Conservation (phyloP, 169 alveolate genomes). For the Pseudocohnilembus persalinus region DNA sequence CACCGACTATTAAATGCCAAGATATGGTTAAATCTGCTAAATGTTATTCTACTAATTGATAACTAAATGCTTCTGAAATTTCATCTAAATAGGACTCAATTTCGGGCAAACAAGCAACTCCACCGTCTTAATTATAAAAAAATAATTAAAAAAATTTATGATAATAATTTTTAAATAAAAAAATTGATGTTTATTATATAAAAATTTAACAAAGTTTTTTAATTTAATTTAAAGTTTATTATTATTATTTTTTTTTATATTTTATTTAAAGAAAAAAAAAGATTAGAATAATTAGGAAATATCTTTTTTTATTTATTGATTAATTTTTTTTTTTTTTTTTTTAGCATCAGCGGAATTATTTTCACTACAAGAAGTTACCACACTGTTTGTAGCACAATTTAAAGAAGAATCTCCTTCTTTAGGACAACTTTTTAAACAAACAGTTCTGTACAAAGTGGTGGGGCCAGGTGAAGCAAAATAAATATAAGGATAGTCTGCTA, state of each 20-base stretch:
- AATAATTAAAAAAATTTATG: no score
- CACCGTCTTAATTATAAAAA: no score
- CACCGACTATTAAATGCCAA: conserved; percentile 3
- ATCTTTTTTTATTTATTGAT: no score
- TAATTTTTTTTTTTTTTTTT: no score
- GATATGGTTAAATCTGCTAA: conserved; percentile 13
- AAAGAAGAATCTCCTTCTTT: background rate
- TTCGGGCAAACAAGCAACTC: background rate
- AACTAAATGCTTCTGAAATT: background rate
- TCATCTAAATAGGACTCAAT: background rate
- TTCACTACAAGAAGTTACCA: background rate
- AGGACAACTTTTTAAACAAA: background rate
- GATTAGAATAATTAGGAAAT: no score
- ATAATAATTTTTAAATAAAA: no score
- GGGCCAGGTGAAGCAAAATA: background rate
- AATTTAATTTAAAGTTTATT: no score
- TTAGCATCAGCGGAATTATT: background rate
- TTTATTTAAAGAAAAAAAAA: no score
- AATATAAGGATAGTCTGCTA: background rate
- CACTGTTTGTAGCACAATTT: background rate
- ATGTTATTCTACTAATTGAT: background rate
- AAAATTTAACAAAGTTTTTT: background rate
- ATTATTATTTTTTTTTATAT: no score
- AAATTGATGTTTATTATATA: no score
- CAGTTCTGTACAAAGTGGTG: background rate